Percentiles rank a stretch among this genome's conserved stretches.
These are phyloP conservation scores for Talaromyces sp. DNA, from an alignment of 2,329 filamentous ascomycete genomes.

Conservation along the genomic window DNA sequence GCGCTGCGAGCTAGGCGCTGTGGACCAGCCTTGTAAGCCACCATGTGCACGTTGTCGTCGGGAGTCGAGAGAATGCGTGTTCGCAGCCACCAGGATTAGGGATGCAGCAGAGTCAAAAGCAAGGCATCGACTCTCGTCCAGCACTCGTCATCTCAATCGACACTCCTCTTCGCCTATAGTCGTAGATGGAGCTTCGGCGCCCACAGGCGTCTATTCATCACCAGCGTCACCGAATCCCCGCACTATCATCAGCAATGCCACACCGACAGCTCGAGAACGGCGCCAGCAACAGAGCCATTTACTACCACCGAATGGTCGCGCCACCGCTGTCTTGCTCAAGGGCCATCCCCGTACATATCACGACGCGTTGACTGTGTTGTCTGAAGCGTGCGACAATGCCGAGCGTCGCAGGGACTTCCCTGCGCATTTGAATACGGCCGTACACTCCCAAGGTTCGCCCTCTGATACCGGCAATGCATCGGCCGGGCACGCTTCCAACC, in stretches of 20 bases:
- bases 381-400: slow-evolving; percentile 11
- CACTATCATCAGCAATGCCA: not conserved
- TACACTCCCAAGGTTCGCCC: not conserved
- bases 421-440: not conserved
- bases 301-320: slow-evolving; percentile 11
- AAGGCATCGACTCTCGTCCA: not conserved
- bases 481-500: not conserved
- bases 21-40: slow-evolving; percentile 81
- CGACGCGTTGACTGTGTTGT: slow-evolving; percentile 17
- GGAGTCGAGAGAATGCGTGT: slow-evolving; percentile 86
- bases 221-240: not conserved
- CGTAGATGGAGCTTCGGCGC: not conserved
- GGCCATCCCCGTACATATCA: slow-evolving; percentile 17
- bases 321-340: slow-evolving; percentile 14
- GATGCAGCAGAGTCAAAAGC: slow-evolving; percentile 52
- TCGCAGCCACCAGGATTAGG: slow-evolving; percentile 82
- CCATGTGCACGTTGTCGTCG: slow-evolving; percentile 81
- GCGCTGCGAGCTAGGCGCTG: slow-evolving; percentile 38
- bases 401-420: not conserved
- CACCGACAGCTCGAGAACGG: not conserved
- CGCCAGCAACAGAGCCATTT: not conserved
- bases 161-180: not conserved
- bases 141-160: not conserved
- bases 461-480: too few species aligned
- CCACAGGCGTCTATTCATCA: not conserved